phyloP scores from a whole-genome alignment of 495 filamentous ascomycete genomes.

The Viridothelium virens region DNA sequence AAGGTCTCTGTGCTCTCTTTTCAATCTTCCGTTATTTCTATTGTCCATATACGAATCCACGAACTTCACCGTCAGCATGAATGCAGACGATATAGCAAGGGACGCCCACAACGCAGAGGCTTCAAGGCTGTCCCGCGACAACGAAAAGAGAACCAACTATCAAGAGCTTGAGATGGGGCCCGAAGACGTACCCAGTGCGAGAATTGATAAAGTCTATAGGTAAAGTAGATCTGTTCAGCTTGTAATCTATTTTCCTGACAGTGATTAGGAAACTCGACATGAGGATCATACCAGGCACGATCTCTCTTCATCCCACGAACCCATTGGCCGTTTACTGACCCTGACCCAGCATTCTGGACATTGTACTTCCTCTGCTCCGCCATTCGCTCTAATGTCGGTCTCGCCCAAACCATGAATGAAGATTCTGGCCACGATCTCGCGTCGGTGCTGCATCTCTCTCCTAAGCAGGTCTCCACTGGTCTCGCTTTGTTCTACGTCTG shows the following conservation, averaged over 20 bases:
- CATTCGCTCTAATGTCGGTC: constrained; percentile 80
- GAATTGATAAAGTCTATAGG: constrained; percentile 5
- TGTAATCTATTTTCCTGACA: not conserved
- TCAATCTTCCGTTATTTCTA: too few species aligned
- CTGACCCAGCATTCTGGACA: constrained; percentile 66
- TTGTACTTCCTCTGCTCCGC: constrained; percentile 89
- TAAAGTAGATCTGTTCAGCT: not conserved
- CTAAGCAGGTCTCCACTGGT: constrained; percentile 70
- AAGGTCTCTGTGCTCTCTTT: too few species aligned
- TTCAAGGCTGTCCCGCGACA: not conserved
- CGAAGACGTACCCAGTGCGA: not conserved
- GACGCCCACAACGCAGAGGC: not conserved
- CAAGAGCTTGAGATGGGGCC: not conserved
- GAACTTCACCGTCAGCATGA: not conserved
- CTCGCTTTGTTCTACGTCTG: constrained; percentile 84
- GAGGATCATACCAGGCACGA: constrained; percentile 11
- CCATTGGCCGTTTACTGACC: not conserved
- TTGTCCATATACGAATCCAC: too few species aligned
- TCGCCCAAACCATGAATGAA: constrained; percentile 85
- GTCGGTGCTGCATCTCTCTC: constrained; percentile 55
- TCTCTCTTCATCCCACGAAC: not conserved
- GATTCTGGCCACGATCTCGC: constrained; percentile 59
- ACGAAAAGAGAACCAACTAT: not conserved
- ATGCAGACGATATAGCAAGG: not conserved
- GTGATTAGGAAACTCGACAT: not conserved